These are phyloP conservation scores for Lomentospora prolificans DNA, from an alignment of 2,329 filamentous ascomycete species.

Conservation along the genomic window DNA sequence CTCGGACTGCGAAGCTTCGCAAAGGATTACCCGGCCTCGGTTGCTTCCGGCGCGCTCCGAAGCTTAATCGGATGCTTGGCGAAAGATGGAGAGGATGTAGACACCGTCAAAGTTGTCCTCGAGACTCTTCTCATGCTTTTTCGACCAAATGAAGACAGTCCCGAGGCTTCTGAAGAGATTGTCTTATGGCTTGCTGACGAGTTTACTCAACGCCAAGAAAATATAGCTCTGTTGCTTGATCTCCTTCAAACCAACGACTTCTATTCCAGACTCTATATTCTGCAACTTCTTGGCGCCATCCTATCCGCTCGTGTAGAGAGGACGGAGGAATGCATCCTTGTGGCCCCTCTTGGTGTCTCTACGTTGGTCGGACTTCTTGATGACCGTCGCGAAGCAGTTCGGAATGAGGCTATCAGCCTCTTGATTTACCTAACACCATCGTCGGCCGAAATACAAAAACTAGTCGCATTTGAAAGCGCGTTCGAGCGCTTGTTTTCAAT, in stretches of 20 bases:
- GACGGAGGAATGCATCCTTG: slow-evolving; percentile 89
- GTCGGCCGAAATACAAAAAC: slow-evolving; percentile 82
- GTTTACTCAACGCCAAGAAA: slow-evolving; percentile 95
- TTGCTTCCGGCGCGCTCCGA: slow-evolving; percentile 84
- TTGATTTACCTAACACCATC: slow-evolving; percentile 80
- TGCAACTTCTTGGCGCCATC: slow-evolving; percentile 83
- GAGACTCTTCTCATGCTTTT: slow-evolving; percentile 96
- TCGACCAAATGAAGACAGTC: slow-evolving; percentile 58
- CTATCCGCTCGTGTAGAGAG: slow-evolving; percentile 77
- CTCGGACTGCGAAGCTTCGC: slow-evolving; percentile 90
- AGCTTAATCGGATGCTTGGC: slow-evolving; percentile 76
- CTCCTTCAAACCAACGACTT: slow-evolving; percentile 83
- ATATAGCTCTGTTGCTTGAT: slow-evolving; percentile 81
- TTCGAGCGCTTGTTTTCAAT: slow-evolving; percentile 81
- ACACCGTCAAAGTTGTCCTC: slow-evolving; percentile 88
- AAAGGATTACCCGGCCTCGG: slow-evolving; percentile 91
- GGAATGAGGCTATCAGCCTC: slow-evolving; percentile 79
- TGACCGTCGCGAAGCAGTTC: slow-evolving; percentile 75
- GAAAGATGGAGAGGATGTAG: slow-evolving; percentile 87
- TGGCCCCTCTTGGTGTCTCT: slow-evolving; percentile 78
- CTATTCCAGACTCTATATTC: slow-evolving; percentile 80
- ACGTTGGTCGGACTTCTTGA: slow-evolving; percentile 76
- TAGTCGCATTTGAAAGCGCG: slow-evolving; percentile 90
- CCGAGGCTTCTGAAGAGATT: slow-evolving; percentile 93
- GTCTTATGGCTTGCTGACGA: slow-evolving; percentile 94